phyloP scores from a whole-genome alignment of 805 yeast species.

The Candida odintsovae region DNA sequence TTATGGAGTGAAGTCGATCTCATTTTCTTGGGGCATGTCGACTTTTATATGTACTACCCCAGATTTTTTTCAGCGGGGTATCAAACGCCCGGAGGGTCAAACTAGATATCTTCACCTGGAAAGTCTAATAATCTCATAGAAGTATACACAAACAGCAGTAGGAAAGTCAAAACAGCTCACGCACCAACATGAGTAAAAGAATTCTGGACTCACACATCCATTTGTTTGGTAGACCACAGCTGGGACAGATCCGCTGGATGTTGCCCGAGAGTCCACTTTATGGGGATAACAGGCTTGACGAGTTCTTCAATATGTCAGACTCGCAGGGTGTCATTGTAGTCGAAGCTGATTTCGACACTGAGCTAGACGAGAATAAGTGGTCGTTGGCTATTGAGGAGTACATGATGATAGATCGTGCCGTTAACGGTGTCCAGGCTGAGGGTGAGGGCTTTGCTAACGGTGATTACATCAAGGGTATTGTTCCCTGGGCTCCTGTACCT shows the following conservation, averaged over 20 bases:
- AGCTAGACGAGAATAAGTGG: conserved; percentile 10
- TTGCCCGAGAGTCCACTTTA: conserved; percentile 7
- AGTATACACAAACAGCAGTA: background rate
- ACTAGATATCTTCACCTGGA: too few species aligned
- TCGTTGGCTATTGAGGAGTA: conserved; percentile 11
- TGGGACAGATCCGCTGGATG: conserved; percentile 13
- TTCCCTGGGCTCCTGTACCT: conserved; percentile 43
- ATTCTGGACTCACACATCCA: conserved; percentile 20
- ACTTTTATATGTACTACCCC: too few species aligned
- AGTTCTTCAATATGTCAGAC: conserved; percentile 2
- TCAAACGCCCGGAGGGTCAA: too few species aligned
- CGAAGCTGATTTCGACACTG: conserved; percentile 15
- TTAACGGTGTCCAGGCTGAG: conserved; percentile 1
- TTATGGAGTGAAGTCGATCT: too few species aligned
- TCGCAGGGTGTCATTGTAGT: conserved; percentile 12
- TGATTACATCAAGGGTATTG: conserved; percentile 23
- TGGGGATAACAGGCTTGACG: conserved; percentile 9
- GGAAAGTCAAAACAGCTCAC: too few species aligned
- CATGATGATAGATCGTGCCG: conserved; percentile 6
- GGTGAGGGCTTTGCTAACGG: conserved; percentile 4
- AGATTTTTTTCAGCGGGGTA: too few species aligned
- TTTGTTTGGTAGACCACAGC: conserved; percentile 10
- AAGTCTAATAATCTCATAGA: too few species aligned
- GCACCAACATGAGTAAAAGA: background rate
- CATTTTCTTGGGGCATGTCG: too few species aligned